Evolutionary conservation across 352 stramenopile genomes (phyloP).

Genomic region (Salisapilia sapeloensis): DNA sequence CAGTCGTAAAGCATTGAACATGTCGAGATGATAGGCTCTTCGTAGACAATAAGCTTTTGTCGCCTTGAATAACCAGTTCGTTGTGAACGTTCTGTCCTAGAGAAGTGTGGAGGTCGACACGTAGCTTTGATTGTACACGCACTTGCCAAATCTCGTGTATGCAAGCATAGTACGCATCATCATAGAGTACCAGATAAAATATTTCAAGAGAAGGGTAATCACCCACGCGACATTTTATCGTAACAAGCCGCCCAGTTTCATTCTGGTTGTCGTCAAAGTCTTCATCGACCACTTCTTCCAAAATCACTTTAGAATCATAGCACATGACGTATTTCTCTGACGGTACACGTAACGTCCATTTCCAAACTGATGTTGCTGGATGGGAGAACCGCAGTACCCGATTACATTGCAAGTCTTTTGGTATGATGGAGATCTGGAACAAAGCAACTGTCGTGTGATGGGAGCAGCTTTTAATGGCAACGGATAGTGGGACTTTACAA

Average conservation of each 20-base stretch:
- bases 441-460: slow-evolving; percentile 83
- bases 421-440: slow-evolving; percentile 69
- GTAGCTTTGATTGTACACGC: slow-evolving; percentile 49
- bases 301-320: slow-evolving; percentile 43
- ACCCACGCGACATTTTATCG: slow-evolving; percentile 79
- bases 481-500: slow-evolving; percentile 27
- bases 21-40: slow-evolving; percentile 16
- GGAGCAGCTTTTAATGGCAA: slow-evolving; percentile 74
- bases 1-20: slow-evolving; percentile 36
- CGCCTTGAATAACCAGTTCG: slow-evolving; percentile 84
- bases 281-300: slow-evolving; percentile 12
- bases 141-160: slow-evolving; percentile 78
- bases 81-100: slow-evolving; percentile 68
- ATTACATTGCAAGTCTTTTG: slow-evolving; percentile 69
- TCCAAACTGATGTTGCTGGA: slow-evolving; percentile 31
- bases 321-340: slow-evolving; percentile 45
- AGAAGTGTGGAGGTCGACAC: slow-evolving; percentile 75
- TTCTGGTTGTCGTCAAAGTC: slow-evolving; percentile 6
- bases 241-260: slow-evolving; percentile 6
- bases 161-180: slow-evolving; percentile 66
- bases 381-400: slow-evolving; percentile 63
- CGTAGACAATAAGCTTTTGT: slow-evolving; percentile 28
- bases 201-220: slow-evolving; percentile 72
- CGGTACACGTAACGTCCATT: slow-evolving; percentile 24
- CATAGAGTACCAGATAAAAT: slow-evolving; percentile 85